These are phyloP conservation scores for Podospora pseudoanserina DNA, from an alignment of 495 filamentous ascomycete species.

Conservation along the genomic window DNA sequence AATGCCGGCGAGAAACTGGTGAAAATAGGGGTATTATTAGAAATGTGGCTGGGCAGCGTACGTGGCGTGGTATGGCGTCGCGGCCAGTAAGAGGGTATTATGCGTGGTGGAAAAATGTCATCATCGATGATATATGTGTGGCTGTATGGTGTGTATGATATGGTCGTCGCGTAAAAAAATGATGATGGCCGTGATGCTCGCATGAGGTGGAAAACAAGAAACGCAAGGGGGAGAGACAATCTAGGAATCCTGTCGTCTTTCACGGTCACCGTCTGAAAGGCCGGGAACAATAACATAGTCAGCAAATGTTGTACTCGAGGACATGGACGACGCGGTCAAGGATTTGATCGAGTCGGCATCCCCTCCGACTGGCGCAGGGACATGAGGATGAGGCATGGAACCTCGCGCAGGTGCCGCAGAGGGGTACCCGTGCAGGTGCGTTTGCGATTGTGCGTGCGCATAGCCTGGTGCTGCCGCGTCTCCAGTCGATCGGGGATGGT, in stretches of 20 bases:
- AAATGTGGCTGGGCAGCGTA: neutral
- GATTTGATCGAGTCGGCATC: constrained; percentile 28
- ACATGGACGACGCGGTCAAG: constrained; percentile 29
- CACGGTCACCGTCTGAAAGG: constrained; percentile 39
- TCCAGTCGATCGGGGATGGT: constrained; percentile 10
- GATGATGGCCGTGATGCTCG: neutral
- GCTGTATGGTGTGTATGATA: neutral
- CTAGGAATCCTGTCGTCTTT: constrained; percentile 27
- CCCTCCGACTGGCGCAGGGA: constrained; percentile 5
- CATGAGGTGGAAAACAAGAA: neutral
- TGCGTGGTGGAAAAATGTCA: neutral
- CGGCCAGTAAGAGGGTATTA: neutral
- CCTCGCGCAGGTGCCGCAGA: constrained; percentile 3
- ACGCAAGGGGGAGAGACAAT: neutral
- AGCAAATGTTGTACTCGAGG: constrained; percentile 31
- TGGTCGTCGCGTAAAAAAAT: neutral
- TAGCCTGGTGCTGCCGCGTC: constrained; percentile 16
- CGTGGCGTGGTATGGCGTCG: neutral
- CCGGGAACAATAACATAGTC: constrained; percentile 33
- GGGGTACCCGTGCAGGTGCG: neutral
- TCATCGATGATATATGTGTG: neutral
- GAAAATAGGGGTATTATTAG: neutral
- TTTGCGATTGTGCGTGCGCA: neutral
- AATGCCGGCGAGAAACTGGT: too few relatives aligned
- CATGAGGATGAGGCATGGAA: neutral